phyloP scores from a whole-genome alignment of 805 yeast genomes.

The Candida caryicola region DNA sequence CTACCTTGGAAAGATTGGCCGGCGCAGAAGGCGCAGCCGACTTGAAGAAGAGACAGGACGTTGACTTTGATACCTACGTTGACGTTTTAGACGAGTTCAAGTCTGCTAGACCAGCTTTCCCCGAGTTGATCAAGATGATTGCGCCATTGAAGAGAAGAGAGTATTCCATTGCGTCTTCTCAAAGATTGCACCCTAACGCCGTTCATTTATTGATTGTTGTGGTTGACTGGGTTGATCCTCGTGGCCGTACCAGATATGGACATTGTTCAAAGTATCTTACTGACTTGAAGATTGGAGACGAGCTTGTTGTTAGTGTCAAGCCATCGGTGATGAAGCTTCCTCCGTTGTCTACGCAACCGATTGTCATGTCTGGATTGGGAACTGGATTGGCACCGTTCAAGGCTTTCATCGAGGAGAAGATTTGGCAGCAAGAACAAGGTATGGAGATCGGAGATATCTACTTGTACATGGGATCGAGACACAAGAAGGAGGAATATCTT shows the following conservation, averaged over 20 bases:
- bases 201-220: constrained; percentile 91
- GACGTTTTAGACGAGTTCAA: constrained; percentile 78
- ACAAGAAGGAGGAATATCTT: constrained; percentile 89
- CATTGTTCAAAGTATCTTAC: constrained; percentile 92
- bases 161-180: constrained; percentile 96
- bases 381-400: constrained; percentile 98
- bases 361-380: constrained; percentile 96
- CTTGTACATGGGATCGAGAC: constrained; percentile 90
- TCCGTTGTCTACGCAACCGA: constrained; percentile 79
- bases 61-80: constrained; percentile 73
- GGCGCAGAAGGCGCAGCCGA: constrained; percentile 81
- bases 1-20: constrained; percentile 58
- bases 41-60: constrained; percentile 81
- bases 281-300: constrained; percentile 74
- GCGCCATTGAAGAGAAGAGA: constrained; percentile 94
- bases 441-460: constrained; percentile 83
- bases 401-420: constrained; percentile 93
- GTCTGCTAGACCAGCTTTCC: constrained; percentile 74
- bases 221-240: constrained; percentile 89
- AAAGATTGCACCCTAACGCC: constrained; percentile 84
- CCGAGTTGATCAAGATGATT: constrained; percentile 67
- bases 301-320: constrained; percentile 89
- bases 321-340: constrained; percentile 98
- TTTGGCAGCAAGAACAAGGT: constrained; percentile 90
- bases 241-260: constrained; percentile 84